These are phyloP conservation scores for Inonotus hispidus DNA, from an alignment of 1,284 basidiomycete species.

Conservation along the genomic window DNA sequence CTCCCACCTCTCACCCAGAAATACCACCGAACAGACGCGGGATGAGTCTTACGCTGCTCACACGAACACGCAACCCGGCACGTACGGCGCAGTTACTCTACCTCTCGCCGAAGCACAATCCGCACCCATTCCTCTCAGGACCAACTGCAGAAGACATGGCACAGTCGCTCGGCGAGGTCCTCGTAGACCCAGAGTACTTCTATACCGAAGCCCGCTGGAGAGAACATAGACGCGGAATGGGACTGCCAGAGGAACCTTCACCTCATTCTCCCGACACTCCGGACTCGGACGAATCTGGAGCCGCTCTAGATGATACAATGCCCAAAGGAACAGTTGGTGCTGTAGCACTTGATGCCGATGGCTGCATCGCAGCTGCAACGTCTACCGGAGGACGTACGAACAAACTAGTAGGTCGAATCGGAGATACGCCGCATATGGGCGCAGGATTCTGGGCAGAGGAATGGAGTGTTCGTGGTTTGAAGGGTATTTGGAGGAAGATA, in stretches of 20 bases:
- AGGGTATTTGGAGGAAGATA: slow-evolving; percentile 37
- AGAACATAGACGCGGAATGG: slow-evolving; percentile 66
- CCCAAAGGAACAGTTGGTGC: slow-evolving; percentile 81
- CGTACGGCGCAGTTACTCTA: slow-evolving; percentile 66
- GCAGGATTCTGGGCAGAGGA: slow-evolving; percentile 80
- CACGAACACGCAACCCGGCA: slow-evolving; percentile 67
- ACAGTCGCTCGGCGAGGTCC: slow-evolving; percentile 43
- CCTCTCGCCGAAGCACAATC: slow-evolving; percentile 50
- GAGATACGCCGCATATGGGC: slow-evolving; percentile 77
- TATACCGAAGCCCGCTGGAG: slow-evolving; percentile 69
- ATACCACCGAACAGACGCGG: slow-evolving; percentile 58
- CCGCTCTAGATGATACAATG: slow-evolving; percentile 45
- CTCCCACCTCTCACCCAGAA: slow-evolving; percentile 56
- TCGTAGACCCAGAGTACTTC: slow-evolving; percentile 72
- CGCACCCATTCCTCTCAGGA: slow-evolving; percentile 71
- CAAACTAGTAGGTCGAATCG: slow-evolving; percentile 74
- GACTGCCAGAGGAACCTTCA: slow-evolving; percentile 60
- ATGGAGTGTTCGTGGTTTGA: slow-evolving; percentile 47
- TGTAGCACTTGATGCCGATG: slow-evolving; percentile 68
- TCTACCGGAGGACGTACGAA: slow-evolving; percentile 81
- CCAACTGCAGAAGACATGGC: slow-evolving; percentile 55
- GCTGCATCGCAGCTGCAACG: slow-evolving; percentile 68
- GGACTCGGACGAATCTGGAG: slow-evolving; percentile 18
- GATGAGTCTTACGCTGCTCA: slow-evolving; percentile 59
- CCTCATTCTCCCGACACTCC: slow-evolving; percentile 24